phyloP scores from a whole-genome alignment of 306 rosid species.

The Fragaria vesca region DNA sequence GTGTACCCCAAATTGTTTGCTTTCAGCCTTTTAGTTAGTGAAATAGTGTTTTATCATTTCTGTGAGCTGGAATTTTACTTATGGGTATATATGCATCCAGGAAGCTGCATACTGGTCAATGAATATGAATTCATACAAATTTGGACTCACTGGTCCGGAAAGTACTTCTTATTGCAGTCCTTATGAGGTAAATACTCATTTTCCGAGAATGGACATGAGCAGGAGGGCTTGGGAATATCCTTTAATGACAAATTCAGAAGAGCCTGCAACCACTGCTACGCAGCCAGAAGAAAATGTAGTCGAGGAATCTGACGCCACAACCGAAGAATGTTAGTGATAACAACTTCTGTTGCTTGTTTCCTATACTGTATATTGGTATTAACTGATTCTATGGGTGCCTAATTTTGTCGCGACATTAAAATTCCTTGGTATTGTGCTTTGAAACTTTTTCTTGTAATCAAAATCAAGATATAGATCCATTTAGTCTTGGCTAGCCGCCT shows the following conservation, averaged over 20 bases:
- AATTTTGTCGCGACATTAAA: background rate
- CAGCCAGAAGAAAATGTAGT: constrained; percentile 57
- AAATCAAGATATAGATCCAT: background rate
- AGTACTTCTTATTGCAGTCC: constrained; percentile 60
- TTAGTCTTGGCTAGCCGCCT: background rate
- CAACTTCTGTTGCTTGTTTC: constrained; percentile 3
- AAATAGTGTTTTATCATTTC: background rate
- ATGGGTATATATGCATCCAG: constrained; percentile 40
- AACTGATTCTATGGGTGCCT: background rate
- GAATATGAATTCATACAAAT: constrained; percentile 80
- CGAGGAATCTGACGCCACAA: constrained; percentile 49
- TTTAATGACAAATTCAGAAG: constrained; percentile 42
- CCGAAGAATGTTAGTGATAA: constrained; percentile 78
- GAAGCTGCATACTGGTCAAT: constrained; percentile 84
- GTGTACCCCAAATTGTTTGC: background rate
- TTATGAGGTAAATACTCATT: constrained; percentile 64
- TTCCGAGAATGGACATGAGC: constrained; percentile 68
- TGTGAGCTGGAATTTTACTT: constrained; percentile 14
- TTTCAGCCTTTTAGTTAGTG: background rate
- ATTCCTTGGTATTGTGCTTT: background rate
- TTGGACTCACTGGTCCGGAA: constrained; percentile 60
- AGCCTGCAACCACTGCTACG: constrained; percentile 46
- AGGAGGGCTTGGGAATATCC: constrained; percentile 74
- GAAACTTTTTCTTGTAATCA: background rate
- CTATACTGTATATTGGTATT: background rate